phyloP scores from a whole-genome alignment of 306 rosid genomes.

The Dryas drummondii region DNA sequence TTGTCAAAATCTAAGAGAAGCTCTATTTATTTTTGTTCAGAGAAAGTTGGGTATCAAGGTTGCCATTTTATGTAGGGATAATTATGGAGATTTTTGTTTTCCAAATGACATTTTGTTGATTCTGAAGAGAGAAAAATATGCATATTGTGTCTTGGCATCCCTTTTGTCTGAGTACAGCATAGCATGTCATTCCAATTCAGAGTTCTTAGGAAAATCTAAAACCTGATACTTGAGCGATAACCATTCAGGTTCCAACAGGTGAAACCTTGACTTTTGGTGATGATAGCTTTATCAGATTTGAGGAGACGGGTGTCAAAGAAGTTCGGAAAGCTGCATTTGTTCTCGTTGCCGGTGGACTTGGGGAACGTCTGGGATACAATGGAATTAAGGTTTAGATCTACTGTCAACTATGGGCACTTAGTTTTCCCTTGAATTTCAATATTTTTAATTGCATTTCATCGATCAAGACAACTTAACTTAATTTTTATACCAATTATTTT shows the following conservation, averaged over 20 bases:
- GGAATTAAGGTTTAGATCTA: constrained; percentile 72
- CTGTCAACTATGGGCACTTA: not conserved
- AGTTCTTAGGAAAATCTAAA: not conserved
- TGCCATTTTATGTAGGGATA: no score
- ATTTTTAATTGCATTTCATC: not conserved
- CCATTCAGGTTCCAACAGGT: constrained; percentile 84
- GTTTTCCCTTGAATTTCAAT: not conserved
- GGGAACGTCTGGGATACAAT: constrained; percentile 93
- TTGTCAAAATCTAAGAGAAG: no score
- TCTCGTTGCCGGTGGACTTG: constrained; percentile 99
- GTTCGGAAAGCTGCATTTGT: constrained; percentile 82
- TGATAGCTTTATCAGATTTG: constrained; percentile 62
- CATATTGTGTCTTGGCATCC: no score
- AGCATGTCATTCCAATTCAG: no score
- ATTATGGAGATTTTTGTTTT: no score
- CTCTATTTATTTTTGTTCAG: not conserved
- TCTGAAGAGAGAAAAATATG: no score
- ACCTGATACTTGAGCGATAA: constrained; percentile 25
- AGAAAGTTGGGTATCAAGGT: not conserved
- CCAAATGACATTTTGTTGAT: no score
- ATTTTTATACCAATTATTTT: not conserved
- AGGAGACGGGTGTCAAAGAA: constrained; percentile 77
- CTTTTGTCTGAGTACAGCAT: no score
- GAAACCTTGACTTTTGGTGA: constrained; percentile 72
- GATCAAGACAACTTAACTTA: not conserved